Conservation (phyloP, 1,139 yeast genomes). For the Yamadazyma sp. region DNA sequence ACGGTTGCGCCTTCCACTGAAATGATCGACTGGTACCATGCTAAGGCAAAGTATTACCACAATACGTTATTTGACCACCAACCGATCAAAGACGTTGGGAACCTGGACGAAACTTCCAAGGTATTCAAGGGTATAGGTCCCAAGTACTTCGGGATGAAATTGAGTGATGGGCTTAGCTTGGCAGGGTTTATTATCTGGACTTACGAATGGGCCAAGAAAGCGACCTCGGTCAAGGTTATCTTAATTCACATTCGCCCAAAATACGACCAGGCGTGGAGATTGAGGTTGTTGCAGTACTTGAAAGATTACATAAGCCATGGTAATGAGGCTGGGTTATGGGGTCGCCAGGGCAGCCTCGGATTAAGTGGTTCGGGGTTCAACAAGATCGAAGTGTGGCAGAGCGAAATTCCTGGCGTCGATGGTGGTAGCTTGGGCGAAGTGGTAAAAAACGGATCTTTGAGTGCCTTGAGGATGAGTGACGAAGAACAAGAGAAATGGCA, state of each 20-base stretch:
- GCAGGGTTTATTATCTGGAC: slow-evolving; percentile 43
- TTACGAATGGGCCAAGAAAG: slow-evolving; percentile 31
- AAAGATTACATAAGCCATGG: slow-evolving; percentile 13
- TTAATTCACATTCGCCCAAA: slow-evolving; percentile 21
- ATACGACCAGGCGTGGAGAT: slow-evolving; percentile 19
- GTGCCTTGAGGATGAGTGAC: slow-evolving; percentile 34
- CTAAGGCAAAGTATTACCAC: slow-evolving; percentile 39
- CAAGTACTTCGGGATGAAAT: slow-evolving; percentile 31
- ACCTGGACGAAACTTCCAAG: slow-evolving; percentile 21
- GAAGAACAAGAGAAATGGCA: slow-evolving; percentile 25
- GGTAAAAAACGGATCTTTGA: slow-evolving; percentile 35
- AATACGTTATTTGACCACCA: slow-evolving; percentile 22
- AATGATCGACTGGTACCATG: slow-evolving; percentile 46
- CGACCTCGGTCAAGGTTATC: slow-evolving; percentile 30
- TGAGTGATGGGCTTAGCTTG: slow-evolving; percentile 17
- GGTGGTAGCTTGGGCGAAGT: slow-evolving; percentile 16
- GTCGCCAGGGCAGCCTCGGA: too few species aligned
- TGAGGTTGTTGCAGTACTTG: slow-evolving; percentile 24
- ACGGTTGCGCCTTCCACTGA: slow-evolving; percentile 30
- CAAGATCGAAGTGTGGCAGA: slow-evolving; percentile 37
- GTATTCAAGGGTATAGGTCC: slow-evolving; percentile 27
- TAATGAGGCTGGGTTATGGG: background rate
- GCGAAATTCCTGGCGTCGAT: slow-evolving; percentile 24
- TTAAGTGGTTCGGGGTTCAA: too few species aligned
- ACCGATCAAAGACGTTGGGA: slow-evolving; percentile 3